These are phyloP conservation scores for Neurospora sp. DNA, from an alignment of 495 filamentous ascomycete genomes.

Conservation along the genomic window DNA sequence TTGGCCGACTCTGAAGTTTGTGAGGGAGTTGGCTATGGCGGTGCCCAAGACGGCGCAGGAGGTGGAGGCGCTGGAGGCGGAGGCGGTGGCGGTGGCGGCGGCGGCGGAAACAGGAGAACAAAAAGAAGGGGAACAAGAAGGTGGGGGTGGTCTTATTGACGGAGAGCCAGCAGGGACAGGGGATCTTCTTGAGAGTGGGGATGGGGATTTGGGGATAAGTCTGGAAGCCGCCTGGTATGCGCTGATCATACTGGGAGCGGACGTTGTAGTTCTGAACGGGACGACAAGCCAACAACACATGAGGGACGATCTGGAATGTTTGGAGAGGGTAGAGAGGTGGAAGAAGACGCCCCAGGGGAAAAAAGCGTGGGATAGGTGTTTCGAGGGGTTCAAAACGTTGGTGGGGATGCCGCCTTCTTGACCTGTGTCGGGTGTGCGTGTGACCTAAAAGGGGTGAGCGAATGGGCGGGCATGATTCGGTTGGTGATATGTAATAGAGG, in stretches of 20 bases:
- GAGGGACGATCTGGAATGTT: slow-evolving; percentile 51
- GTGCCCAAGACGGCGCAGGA: slow-evolving; percentile 5
- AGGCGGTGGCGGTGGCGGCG: background rate
- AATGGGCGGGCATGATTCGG: background rate
- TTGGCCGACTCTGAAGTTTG: slow-evolving; percentile 41
- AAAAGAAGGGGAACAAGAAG: background rate
- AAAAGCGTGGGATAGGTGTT: slow-evolving; percentile 34
- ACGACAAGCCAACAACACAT: slow-evolving; percentile 55
- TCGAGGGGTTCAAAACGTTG: slow-evolving; percentile 34
- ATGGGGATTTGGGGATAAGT: slow-evolving; percentile 27
- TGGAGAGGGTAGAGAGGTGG: slow-evolving; percentile 40
- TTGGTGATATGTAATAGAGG: background rate
- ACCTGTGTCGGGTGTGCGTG: background rate
- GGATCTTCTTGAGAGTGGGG: background rate
- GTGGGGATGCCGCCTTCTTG: slow-evolving; percentile 4
- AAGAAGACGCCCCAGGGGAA: slow-evolving; percentile 29
- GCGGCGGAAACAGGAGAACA: background rate
- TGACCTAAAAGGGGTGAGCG: background rate
- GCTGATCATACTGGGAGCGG: slow-evolving; percentile 50
- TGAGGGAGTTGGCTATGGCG: slow-evolving; percentile 39
- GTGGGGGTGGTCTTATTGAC: background rate
- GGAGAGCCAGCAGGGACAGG: background rate
- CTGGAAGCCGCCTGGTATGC: slow-evolving; percentile 52
- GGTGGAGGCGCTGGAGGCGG: background rate
- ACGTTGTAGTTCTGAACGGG: slow-evolving; percentile 56